A percentile compares a stretch with the other conserved stretches of the same genome.
phyloP scores from a whole-genome alignment of 2,329 filamentous ascomycete genomes.

The Torrubiella hemipterigena region DNA sequence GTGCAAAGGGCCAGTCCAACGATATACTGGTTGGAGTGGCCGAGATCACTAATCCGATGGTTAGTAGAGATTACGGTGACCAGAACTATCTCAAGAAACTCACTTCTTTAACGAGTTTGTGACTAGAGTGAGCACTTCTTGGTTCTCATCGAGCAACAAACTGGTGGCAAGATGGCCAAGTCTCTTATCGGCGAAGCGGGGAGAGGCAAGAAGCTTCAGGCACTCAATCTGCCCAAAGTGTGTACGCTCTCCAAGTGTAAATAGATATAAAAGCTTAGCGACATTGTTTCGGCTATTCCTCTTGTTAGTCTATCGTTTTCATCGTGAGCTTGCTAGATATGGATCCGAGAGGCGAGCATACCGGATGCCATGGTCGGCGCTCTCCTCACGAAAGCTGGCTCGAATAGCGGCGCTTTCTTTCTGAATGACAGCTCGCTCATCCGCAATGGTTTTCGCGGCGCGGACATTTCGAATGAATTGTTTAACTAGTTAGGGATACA shows the following conservation, averaged over 20 bases:
- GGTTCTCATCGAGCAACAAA: slow-evolving; percentile 91
- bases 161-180: slow-evolving; percentile 94
- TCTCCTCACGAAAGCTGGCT: slow-evolving; percentile 96
- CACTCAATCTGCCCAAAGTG: slow-evolving; percentile 99
- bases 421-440: slow-evolving; percentile 95
- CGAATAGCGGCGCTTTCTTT: slow-evolving; percentile 98
- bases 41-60: slow-evolving; percentile 58
- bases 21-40: slow-evolving; percentile 96
- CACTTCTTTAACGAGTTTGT: slow-evolving; percentile 98
- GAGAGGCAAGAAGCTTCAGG: slow-evolving; percentile 89
- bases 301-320: neutral
- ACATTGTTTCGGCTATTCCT: slow-evolving; percentile 86
- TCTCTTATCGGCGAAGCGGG: slow-evolving; percentile 94
- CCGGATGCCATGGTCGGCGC: slow-evolving; percentile 82
- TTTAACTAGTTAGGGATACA: slow-evolving; percentile 57
- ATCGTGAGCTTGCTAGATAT: neutral
- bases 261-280: slow-evolving; percentile 93
- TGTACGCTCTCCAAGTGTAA: slow-evolving; percentile 91
- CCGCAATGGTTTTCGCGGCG: slow-evolving; percentile 96
- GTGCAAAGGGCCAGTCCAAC: slow-evolving; percentile 94
- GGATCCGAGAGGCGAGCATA: slow-evolving; percentile 30
- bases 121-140: slow-evolving; percentile 92
- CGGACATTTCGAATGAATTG: slow-evolving; percentile 99
- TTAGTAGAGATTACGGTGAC: slow-evolving; percentile 6
- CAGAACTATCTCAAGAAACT: slow-evolving; percentile 11